phyloP scores from a whole-genome alignment of 805 yeast species.

The Candida arabinofermentans region DNA sequence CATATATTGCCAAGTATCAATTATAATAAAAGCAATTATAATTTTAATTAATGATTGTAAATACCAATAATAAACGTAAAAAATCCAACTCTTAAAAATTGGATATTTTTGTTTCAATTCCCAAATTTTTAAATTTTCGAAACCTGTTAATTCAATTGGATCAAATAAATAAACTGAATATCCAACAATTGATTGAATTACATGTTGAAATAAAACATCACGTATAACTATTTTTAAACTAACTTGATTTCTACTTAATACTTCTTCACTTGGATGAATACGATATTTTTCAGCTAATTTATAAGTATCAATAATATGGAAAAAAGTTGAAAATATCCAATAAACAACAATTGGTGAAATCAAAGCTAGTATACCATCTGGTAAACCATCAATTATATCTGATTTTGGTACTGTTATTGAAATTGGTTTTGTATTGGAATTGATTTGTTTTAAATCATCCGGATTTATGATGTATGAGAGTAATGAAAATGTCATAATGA shows the following conservation, averaged over 20 bases:
- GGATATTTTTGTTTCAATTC: constrained; percentile 33
- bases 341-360: constrained; percentile 76
- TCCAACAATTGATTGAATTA: constrained; percentile 77
- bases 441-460: constrained; percentile 21
- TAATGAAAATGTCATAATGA: background rate
- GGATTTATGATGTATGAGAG: constrained; percentile 6
- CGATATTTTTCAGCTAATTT: constrained; percentile 79
- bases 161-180: constrained; percentile 51
- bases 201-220: constrained; percentile 83
- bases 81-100: constrained; percentile 40
- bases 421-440: constrained; percentile 26
- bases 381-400: constrained; percentile 51
- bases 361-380: constrained; percentile 72
- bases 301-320: constrained; percentile 69
- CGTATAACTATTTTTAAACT: constrained; percentile 61
- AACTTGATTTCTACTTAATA: constrained; percentile 70
- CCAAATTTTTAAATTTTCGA: constrained; percentile 47
- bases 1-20: constrained; percentile 95
- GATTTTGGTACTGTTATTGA: constrained; percentile 30
- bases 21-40: constrained; percentile 59
- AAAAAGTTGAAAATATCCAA: constrained; percentile 73
- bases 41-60: constrained; percentile 60
- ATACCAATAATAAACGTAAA: constrained; percentile 55
- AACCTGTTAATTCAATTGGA: constrained; percentile 47
- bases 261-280: constrained; percentile 91